Evolutionary conservation across 306 rosid genomes (phyloP).

Genomic region (Sicyos baderoa): DNA sequence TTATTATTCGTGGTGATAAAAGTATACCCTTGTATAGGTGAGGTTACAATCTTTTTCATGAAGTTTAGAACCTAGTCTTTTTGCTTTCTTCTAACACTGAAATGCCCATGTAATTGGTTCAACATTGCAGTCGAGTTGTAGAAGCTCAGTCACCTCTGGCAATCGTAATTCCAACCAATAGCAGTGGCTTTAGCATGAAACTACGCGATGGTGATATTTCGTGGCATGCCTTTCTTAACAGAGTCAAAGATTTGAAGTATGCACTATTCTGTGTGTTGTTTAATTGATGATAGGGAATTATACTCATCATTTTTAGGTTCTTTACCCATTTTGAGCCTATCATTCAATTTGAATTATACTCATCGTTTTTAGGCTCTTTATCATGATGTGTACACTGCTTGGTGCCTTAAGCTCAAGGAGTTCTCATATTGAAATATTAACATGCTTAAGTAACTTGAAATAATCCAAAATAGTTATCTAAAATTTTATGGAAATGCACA

Average conservation of each 20-base stretch:
- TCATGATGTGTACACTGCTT: not conserved
- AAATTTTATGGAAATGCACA: not conserved
- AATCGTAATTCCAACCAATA: constrained; percentile 52
- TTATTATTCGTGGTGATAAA: constrained; percentile 79
- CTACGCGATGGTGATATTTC: constrained; percentile 65
- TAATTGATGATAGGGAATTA: not conserved
- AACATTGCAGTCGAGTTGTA: constrained; percentile 73
- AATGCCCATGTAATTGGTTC: constrained; percentile 32
- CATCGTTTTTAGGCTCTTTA: too few species aligned
- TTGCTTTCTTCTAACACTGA: constrained; percentile 10
- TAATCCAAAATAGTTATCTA: not conserved
- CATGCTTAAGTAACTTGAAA: not conserved
- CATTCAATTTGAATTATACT: not conserved
- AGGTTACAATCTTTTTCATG: constrained; percentile 21
- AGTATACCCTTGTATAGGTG: constrained; percentile 79
- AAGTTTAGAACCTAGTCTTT: constrained; percentile 1
- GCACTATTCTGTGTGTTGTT: constrained; percentile 18
- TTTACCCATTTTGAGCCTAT: not conserved
- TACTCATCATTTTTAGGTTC: not conserved
- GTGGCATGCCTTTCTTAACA: constrained; percentile 73
- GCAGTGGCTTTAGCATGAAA: constrained; percentile 45
- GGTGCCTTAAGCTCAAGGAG: not conserved
- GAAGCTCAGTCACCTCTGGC: constrained; percentile 80
- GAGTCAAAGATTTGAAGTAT: constrained; percentile 53
- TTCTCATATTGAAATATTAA: not conserved